Conservation (phyloP, 495 filamentous ascomycete species). For the Cercophora newfieldiana region DNA sequence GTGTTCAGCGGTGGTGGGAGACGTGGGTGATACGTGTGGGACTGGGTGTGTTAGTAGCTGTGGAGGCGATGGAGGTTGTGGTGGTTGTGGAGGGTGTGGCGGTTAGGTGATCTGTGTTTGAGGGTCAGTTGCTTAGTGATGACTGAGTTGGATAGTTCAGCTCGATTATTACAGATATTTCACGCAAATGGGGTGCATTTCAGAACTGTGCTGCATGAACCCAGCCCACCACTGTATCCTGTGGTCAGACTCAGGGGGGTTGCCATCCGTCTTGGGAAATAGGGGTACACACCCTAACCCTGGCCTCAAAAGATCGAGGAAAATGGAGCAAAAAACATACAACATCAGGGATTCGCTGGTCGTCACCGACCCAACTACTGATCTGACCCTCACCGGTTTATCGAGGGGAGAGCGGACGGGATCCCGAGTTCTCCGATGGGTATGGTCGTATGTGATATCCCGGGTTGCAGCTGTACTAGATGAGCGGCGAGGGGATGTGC, state of each 20-base stretch:
- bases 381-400: constrained; percentile 36
- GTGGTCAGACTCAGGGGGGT: too few species aligned
- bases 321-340: constrained; percentile 20
- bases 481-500: too few species aligned
- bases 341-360: constrained; percentile 34
- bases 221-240: too few species aligned
- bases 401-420: constrained; percentile 55
- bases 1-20: not conserved
- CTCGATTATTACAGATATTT: too few species aligned
- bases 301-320: too few species aligned
- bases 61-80: not conserved
- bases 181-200: too few species aligned
- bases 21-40: constrained; percentile 5
- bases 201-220: too few species aligned
- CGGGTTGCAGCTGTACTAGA: too few species aligned
- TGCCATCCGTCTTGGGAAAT: too few species aligned
- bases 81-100: not conserved
- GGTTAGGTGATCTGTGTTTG: not conserved
- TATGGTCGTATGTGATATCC: constrained; percentile 54
- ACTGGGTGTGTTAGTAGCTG: constrained; percentile 1
- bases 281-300: too few species aligned
- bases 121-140: too few species aligned
- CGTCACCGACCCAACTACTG: constrained; percentile 54
- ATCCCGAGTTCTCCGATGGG: constrained; percentile 45
- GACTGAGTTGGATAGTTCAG: too few species aligned